These are phyloP conservation scores for Jatropha multifida DNA, from an alignment of 441 rosid genomes.

Conservation along the genomic window DNA sequence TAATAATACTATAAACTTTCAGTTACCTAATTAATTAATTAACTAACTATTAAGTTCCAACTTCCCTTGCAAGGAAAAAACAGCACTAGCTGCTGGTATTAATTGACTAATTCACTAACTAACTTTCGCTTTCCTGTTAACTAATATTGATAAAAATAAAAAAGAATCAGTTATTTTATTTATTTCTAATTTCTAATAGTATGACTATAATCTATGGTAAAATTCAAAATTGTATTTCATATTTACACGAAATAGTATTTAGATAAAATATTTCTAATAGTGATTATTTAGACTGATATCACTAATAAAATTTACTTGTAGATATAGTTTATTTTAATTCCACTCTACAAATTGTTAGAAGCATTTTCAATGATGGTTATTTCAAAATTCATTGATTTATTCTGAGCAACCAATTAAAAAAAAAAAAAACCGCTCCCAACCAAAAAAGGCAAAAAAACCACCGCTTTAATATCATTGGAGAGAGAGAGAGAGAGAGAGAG, in stretches of 20 bases:
- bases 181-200: too few relatives aligned
- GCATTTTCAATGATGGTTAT: too few relatives aligned
- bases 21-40: neutral
- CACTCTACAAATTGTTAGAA: too few relatives aligned
- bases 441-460: constrained; percentile 14
- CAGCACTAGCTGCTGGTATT: neutral
- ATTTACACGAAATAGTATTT: too few relatives aligned
- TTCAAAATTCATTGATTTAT: too few relatives aligned
- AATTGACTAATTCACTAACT: neutral
- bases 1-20: neutral
- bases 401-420: neutral
- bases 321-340: too few relatives aligned
- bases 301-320: too few relatives aligned
- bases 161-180: too few relatives aligned
- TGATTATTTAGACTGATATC: too few relatives aligned
- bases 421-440: constrained; percentile 5
- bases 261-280: too few relatives aligned
- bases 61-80: neutral
- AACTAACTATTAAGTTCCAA: neutral
- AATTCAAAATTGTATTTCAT: too few relatives aligned
- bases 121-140: neutral
- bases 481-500: neutral
- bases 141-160: neutral
- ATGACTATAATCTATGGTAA: too few relatives aligned
- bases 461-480: neutral